phyloP scores from a whole-genome alignment of 169 alveolate genomes.

The Plasmodium reichenowi region DNA sequence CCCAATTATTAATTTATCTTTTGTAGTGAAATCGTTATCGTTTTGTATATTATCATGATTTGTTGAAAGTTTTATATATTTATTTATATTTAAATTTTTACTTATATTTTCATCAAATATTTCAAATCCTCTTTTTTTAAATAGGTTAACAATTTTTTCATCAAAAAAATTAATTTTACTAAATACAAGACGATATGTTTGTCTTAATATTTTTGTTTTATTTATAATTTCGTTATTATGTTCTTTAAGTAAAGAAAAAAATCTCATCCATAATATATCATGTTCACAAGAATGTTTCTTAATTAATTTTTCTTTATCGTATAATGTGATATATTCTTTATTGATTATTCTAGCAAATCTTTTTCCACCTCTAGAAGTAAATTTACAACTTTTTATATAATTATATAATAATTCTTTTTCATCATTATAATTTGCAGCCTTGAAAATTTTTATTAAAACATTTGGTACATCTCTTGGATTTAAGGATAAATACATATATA shows the following conservation, averaged over 20 bases:
- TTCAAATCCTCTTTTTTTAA: conserved; percentile 26
- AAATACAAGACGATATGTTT: conserved; percentile 57
- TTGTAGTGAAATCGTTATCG: background rate
- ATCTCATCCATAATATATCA: conserved; percentile 63
- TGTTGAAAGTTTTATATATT: background rate
- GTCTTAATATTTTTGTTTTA: conserved; percentile 23
- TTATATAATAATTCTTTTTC: conserved; percentile 80
- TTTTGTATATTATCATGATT: background rate
- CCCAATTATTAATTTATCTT: conserved; percentile 35
- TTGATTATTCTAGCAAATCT: conserved; percentile 75
- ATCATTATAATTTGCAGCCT: conserved; percentile 80
- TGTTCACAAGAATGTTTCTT: conserved; percentile 44
- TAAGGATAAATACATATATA: conserved; percentile 80
- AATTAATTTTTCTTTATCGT: conserved; percentile 31
- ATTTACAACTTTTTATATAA: conserved; percentile 74
- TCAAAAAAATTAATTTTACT: conserved; percentile 59
- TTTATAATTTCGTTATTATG: conserved; percentile 33
- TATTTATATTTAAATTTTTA: background rate
- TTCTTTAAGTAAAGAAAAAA: conserved; percentile 14
- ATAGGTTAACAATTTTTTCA: conserved; percentile 10
- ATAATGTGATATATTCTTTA: conserved; percentile 75
- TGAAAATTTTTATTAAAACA: conserved; percentile 79
- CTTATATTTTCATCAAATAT: conserved; percentile 12
- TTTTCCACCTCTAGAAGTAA: conserved; percentile 85
- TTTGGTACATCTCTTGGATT: conserved; percentile 81